These are phyloP conservation scores for Cutaneotrichosporon mucoides DNA, from an alignment of 1,284 basidiomycete species.

Conservation along the genomic window DNA sequence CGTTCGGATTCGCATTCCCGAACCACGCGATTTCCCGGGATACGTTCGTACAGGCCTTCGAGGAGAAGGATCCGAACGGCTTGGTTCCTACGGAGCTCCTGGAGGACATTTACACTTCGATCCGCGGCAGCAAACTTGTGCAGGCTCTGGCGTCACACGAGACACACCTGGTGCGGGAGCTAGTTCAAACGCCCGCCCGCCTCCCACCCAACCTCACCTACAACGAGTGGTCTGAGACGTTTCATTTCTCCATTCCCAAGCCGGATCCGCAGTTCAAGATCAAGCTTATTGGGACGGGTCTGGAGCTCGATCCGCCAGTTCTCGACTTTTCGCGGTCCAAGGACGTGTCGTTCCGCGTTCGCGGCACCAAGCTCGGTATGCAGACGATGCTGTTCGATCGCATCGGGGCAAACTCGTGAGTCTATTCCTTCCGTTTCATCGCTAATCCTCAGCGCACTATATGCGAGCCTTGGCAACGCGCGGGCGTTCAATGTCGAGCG, in stretches of 20 bases:
- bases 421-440: slow-evolving; percentile 1
- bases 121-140: slow-evolving; percentile 65
- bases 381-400: slow-evolving; percentile 76
- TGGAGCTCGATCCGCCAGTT: slow-evolving; percentile 76
- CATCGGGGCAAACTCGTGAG: slow-evolving; percentile 66
- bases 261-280: slow-evolving; percentile 73
- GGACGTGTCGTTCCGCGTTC: slow-evolving; percentile 81
- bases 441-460: slow-evolving; percentile 54
- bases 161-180: slow-evolving; percentile 31
- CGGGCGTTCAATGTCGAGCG: slow-evolving; percentile 75
- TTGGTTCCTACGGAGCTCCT: slow-evolving; percentile 69
- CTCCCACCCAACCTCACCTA: slow-evolving; percentile 75
- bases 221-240: slow-evolving; percentile 74
- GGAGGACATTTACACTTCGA: slow-evolving; percentile 69
- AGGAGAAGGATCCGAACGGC: slow-evolving; percentile 63
- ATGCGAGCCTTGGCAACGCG: slow-evolving; percentile 71
- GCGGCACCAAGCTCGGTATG: slow-evolving; percentile 70
- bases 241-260: slow-evolving; percentile 75
- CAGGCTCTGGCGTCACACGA: slow-evolving; percentile 60
- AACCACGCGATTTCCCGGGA: slow-evolving; percentile 60
- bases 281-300: slow-evolving; percentile 74
- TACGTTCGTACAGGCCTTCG: slow-evolving; percentile 75
- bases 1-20: slow-evolving; percentile 58
- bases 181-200: slow-evolving; percentile 63
- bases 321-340: slow-evolving; percentile 70